phyloP scores from a whole-genome alignment of 371 early-diverging fungal genomes.

The Rhizopus sp. region DNA sequence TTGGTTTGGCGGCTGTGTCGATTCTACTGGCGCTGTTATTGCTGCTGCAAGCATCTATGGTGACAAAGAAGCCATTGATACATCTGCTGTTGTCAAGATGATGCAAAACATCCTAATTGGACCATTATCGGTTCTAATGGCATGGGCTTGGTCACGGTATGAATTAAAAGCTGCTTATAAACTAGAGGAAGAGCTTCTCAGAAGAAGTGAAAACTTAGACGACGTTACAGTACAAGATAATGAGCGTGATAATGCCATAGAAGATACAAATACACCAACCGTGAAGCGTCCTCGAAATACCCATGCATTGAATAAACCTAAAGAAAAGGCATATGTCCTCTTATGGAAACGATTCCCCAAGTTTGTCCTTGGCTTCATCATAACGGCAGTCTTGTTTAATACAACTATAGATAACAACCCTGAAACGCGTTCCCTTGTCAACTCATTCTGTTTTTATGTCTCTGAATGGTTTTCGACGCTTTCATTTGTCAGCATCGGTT shows the following conservation, averaged over 20 bases:
- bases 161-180: constrained; percentile 42
- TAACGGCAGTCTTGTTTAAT: constrained; percentile 62
- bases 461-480: constrained; percentile 67
- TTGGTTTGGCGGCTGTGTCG: constrained; percentile 70
- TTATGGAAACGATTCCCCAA: constrained; percentile 67
- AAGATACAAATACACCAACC: constrained; percentile 21
- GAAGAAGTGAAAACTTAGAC: constrained; percentile 11
- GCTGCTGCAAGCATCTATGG: constrained; percentile 67
- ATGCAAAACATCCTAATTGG: constrained; percentile 67
- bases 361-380: constrained; percentile 62
- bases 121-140: constrained; percentile 59
- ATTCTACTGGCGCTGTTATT: constrained; percentile 69
- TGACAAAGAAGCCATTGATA: constrained; percentile 55
- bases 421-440: constrained; percentile 40
- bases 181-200: constrained; percentile 28
- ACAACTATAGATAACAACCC: constrained; percentile 44
- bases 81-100: constrained; percentile 67
- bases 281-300: constrained; percentile 23
- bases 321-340: constrained; percentile 35
- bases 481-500: constrained; percentile 63
- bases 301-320: constrained; percentile 12
- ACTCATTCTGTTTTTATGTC: constrained; percentile 58
- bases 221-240: constrained; percentile 8
- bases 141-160: constrained; percentile 59
- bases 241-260: constrained; percentile 1